Conservation (phyloP, 2,329 filamentous ascomycete genomes). For the Teratosphaeria pseudoeucalypti region DNA sequence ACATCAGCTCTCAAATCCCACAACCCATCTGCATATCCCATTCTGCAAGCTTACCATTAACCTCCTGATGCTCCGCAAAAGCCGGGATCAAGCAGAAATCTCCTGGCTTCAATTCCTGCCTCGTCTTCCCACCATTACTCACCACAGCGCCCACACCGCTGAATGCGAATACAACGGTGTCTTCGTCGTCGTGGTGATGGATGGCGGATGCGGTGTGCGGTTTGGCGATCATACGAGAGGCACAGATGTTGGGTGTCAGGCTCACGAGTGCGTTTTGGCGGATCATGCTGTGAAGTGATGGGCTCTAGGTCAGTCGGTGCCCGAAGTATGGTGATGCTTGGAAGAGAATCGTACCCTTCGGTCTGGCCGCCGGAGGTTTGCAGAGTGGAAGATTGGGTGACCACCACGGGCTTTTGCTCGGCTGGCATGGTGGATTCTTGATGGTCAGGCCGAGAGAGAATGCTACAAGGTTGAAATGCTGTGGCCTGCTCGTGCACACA, state of each 20-base stretch:
- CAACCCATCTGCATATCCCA: slow-evolving; percentile 59
- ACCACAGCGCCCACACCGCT: slow-evolving; percentile 53
- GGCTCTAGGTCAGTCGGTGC: too few relatives aligned
- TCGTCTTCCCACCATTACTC: slow-evolving; percentile 45
- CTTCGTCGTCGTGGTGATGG: slow-evolving; percentile 62
- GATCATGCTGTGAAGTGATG: slow-evolving; percentile 29
- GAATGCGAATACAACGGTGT: slow-evolving; percentile 53
- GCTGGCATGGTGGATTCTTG: slow-evolving; percentile 7
- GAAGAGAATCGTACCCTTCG: slow-evolving; percentile 15
- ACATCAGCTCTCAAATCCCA: slow-evolving; percentile 61
- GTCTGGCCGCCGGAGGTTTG: slow-evolving; percentile 37
- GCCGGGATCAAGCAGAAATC: slow-evolving; percentile 63
- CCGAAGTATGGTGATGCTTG: too few relatives aligned
- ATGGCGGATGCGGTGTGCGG: slow-evolving; percentile 52
- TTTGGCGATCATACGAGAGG: slow-evolving; percentile 53
- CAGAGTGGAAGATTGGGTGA: slow-evolving; percentile 42
- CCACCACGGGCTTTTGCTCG: slow-evolving; percentile 35
- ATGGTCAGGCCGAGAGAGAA: background rate
- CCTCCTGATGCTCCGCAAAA: slow-evolving; percentile 59
- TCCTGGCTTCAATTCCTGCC: slow-evolving; percentile 49
- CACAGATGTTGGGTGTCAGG: slow-evolving; percentile 56
- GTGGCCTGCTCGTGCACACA: background rate
- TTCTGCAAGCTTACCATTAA: slow-evolving; percentile 47
- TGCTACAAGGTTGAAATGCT: background rate
- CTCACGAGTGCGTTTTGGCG: slow-evolving; percentile 50